Evolutionary conservation across 495 filamentous ascomycete species (phyloP).

Genomic region (Penicillium diatomitis): DNA sequence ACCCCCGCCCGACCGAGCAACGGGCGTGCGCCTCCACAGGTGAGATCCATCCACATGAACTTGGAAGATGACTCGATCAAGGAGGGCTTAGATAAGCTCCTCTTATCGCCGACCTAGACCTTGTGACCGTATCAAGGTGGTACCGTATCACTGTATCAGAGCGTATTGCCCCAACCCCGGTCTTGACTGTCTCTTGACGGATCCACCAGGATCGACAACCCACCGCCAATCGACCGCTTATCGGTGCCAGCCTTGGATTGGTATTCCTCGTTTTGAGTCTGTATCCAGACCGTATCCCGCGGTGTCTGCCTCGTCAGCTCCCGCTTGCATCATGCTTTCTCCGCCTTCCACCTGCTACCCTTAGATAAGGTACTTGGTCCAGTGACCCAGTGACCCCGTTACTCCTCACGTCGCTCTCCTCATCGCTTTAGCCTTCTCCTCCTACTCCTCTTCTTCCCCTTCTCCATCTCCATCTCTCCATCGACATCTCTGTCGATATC

Average conservation of each 20-base stretch:
- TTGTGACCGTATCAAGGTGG: slow-evolving; percentile 3
- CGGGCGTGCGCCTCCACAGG: no score
- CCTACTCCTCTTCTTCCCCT: slow-evolving; percentile 16
- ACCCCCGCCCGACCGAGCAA: no score
- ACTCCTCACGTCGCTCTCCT: slow-evolving; percentile 8
- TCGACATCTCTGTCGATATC: neutral
- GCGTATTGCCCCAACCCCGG: slow-evolving; percentile 7
- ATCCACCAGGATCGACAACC: slow-evolving; percentile 21
- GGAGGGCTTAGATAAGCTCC: no score
- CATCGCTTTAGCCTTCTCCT: slow-evolving; percentile 34
- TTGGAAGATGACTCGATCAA: no score
- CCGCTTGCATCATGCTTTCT: slow-evolving; percentile 36
- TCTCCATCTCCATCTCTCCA: slow-evolving; percentile 5
- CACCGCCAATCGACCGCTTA: slow-evolving; percentile 20
- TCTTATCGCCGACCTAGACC: neutral
- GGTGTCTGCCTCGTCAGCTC: neutral
- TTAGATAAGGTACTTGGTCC: slow-evolving; percentile 17
- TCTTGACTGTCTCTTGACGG: neutral
- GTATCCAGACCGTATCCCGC: neutral
- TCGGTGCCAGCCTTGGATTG: slow-evolving; percentile 16
- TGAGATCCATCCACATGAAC: no score
- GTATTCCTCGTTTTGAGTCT: slow-evolving; percentile 11
- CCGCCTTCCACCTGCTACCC: slow-evolving; percentile 27
- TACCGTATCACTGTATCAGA: slow-evolving; percentile 4
- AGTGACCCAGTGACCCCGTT: slow-evolving; percentile 15